Conservation (phyloP, 2,329 filamentous ascomycete genomes). For the Nakataea oryzae region DNA sequence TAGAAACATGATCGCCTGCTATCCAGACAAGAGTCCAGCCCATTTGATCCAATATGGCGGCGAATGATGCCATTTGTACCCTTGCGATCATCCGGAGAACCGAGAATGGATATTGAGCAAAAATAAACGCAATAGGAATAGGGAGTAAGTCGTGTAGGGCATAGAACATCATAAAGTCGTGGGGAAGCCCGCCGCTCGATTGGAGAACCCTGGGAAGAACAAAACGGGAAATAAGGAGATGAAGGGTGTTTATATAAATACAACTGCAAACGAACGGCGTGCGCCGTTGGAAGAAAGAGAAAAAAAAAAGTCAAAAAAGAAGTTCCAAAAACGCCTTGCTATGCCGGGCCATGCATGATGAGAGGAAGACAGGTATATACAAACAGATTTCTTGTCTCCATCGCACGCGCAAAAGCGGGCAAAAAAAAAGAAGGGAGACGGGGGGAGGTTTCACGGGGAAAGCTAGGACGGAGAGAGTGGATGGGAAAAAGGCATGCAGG, state of each 20-base stretch:
- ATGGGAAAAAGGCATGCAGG: background rate
- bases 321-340: background rate
- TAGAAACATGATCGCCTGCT: too few relatives aligned
- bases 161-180: background rate
- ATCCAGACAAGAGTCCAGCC: too few relatives aligned
- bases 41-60: too few relatives aligned
- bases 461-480: background rate
- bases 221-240: background rate
- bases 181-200: too few relatives aligned
- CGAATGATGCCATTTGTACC: background rate
- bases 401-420: too few relatives aligned
- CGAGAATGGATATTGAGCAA: background rate
- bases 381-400: background rate
- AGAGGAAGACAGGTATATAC: background rate
- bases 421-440: too few relatives aligned
- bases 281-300: background rate
- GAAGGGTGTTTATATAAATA: too few relatives aligned
- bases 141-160: background rate
- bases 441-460: background rate
- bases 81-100: background rate
- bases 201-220: background rate
- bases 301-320: background rate
- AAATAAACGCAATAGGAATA: background rate
- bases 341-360: background rate
- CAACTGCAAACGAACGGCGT: too few relatives aligned